These are phyloP conservation scores for Syzygium aromaticum DNA, from an alignment of 345 rosid genomes.

Conservation along the genomic window DNA sequence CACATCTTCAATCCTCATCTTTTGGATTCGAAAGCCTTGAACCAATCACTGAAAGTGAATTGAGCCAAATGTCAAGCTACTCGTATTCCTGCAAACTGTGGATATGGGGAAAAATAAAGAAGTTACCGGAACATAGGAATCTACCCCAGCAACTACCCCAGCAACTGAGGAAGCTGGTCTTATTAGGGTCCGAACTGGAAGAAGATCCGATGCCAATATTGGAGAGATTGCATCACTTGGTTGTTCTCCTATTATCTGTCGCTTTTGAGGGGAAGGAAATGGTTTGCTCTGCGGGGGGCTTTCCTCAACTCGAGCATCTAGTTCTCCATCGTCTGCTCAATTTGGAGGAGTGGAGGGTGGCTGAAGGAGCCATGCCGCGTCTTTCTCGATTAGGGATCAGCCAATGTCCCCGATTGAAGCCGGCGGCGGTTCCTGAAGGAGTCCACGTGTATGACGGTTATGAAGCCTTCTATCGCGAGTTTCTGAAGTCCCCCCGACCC, in stretches of 20 bases:
- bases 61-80: background rate
- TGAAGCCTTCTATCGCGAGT: no score
- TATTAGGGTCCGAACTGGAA: constrained; percentile 13
- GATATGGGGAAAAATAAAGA: constrained; percentile 9
- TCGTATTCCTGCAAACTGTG: constrained; percentile 7
- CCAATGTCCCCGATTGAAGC: constrained; percentile 9
- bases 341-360: constrained; percentile 26
- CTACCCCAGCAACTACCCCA: constrained; percentile 28
- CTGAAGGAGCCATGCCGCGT: constrained; percentile 31
- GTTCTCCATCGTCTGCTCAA: background rate
- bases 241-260: background rate
- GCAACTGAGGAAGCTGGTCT: constrained; percentile 20
- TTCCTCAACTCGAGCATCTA: constrained; percentile 18
- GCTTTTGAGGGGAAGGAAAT: constrained; percentile 22
- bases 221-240: constrained; percentile 27
- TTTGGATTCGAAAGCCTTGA: background rate
- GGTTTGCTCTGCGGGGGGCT: constrained; percentile 16
- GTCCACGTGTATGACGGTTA: background rate
- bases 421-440: constrained; percentile 7
- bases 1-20: background rate
- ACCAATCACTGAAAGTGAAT: background rate
- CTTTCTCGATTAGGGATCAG: constrained; percentile 20
- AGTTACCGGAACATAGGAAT: constrained; percentile 13
- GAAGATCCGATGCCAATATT: constrained; percentile 41
- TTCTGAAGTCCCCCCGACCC: rapidly evolving